Evolutionary conservation across 2,329 filamentous ascomycete genomes (phyloP).

Genomic region (Plenodomus tracheiphilus): DNA sequence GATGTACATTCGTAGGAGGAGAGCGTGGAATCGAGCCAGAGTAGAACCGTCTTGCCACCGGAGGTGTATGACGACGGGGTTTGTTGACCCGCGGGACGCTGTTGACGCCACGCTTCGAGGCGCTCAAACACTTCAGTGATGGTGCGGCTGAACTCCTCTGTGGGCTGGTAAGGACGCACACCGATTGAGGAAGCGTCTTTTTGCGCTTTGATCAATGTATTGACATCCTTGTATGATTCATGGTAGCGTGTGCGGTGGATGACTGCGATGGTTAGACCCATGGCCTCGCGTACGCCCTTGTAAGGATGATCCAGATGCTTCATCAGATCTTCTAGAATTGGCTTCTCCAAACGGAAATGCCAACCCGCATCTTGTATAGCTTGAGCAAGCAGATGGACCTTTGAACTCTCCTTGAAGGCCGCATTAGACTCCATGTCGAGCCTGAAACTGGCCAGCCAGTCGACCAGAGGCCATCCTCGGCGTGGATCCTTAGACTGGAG

Average conservation of each 20-base stretch:
- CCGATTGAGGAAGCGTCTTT: conserved; percentile 80
- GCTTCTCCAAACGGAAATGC: conserved; percentile 91
- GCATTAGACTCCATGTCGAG: conserved; percentile 95
- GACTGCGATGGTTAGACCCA: conserved; percentile 83
- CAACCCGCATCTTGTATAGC: conserved; percentile 86
- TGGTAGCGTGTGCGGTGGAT: conserved; percentile 93
- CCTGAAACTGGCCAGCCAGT: conserved; percentile 80
- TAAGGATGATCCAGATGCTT: conserved; percentile 94
- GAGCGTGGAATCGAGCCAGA: conserved; percentile 91
- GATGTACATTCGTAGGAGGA: conserved; percentile 92
- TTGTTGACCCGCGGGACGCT: conserved; percentile 84
- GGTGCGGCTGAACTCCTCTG: conserved; percentile 70
- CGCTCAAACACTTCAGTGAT: conserved; percentile 76
- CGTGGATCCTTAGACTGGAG: conserved; percentile 89
- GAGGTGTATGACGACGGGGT: conserved; percentile 93
- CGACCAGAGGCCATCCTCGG: conserved; percentile 81
- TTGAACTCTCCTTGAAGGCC: conserved; percentile 97
- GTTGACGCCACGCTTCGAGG: conserved; percentile 84
- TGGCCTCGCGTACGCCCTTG: conserved; percentile 93
- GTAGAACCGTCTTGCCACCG: conserved; percentile 90
- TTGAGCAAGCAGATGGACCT: conserved; percentile 88
- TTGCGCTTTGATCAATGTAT: conserved; percentile 75
- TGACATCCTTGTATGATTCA: conserved; percentile 85
- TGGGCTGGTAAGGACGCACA: conserved; percentile 78
- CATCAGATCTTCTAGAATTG: conserved; percentile 87